Evolutionary conservation across 306 rosid genomes (phyloP).

Genomic region (Castanea mollissima): DNA sequence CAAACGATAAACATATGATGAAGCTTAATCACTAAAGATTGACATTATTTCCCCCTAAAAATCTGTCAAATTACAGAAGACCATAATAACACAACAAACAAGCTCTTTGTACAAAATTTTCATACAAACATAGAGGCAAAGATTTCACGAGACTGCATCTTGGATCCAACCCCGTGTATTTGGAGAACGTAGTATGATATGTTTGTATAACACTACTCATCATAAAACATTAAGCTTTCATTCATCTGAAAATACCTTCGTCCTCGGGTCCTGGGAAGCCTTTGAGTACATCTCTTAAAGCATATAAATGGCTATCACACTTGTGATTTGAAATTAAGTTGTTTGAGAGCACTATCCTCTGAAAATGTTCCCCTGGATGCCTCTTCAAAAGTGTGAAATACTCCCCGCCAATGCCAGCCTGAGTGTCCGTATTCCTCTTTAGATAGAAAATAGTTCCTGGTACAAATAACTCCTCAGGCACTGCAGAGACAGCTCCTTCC

Average conservation of each 20-base stretch:
- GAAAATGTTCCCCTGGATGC: conserved; percentile 82
- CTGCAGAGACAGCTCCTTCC: conserved; percentile 33
- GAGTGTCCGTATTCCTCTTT: conserved; percentile 55
- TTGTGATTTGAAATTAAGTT: conserved; percentile 81
- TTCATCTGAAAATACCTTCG: conserved; percentile 50
- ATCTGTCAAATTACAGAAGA: not conserved
- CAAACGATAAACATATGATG: not conserved
- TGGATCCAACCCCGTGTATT: not conserved
- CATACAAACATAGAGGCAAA: not conserved
- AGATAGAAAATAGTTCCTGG: conserved; percentile 82
- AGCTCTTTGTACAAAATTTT: not conserved
- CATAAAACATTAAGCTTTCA: not conserved
- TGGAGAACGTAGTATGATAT: not conserved
- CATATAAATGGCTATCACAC: conserved; percentile 81
- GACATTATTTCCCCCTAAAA: not conserved
- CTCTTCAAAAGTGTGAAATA: conserved; percentile 69
- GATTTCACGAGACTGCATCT: not conserved
- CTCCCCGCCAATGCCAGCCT: conserved; percentile 24
- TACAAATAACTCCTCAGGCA: conserved; percentile 69
- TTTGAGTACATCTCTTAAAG: conserved; percentile 89
- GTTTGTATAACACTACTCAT: not conserved
- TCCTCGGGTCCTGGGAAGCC: conserved; percentile 54
- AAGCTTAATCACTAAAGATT: not conserved
- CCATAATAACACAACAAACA: not conserved
- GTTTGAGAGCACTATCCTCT: conserved; percentile 66